A percentile compares a stretch with the other conserved stretches of the same genome.
Evolutionary conservation across 331 rosid genomes (phyloP).

Genomic region (Arachis monticola): DNA sequence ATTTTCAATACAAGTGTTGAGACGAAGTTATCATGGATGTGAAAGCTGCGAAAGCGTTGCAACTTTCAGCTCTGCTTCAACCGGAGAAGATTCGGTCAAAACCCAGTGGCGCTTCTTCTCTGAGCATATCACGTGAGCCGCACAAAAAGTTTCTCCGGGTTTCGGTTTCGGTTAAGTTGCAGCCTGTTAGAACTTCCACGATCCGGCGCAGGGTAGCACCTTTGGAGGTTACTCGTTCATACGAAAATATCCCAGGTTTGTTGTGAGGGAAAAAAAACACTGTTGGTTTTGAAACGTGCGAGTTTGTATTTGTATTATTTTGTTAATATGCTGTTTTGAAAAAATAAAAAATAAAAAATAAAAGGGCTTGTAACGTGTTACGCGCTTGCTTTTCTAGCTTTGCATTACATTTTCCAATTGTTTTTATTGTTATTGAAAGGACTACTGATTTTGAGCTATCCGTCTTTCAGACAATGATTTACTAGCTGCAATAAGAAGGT

Average conservation of each 20-base stretch:
- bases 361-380: neutral
- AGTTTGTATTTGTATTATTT: neutral
- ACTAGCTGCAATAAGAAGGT: neutral
- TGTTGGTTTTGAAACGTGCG: neutral
- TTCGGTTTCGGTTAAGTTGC: conserved; percentile 49
- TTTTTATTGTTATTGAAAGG: neutral
- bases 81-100: conserved; percentile 46
- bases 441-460: neutral
- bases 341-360: neutral
- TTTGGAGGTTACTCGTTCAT: conserved; percentile 61
- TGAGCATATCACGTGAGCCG: conserved; percentile 46
- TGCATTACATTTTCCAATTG: neutral
- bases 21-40: conserved; percentile 65
- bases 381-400: conserved; percentile 5
- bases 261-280: neutral
- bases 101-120: conserved; percentile 30
- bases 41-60: conserved; percentile 47
- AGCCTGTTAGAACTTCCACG: conserved; percentile 28
- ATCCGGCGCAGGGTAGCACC: conserved; percentile 46
- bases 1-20: neutral
- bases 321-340: neutral
- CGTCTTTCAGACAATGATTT: neutral
- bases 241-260: conserved; percentile 72
- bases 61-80: conserved; percentile 50
- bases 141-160: conserved; percentile 35